phyloP scores from a whole-genome alignment of 176 grass and related monocot genomes.

The Elaeis guineensis region DNA sequence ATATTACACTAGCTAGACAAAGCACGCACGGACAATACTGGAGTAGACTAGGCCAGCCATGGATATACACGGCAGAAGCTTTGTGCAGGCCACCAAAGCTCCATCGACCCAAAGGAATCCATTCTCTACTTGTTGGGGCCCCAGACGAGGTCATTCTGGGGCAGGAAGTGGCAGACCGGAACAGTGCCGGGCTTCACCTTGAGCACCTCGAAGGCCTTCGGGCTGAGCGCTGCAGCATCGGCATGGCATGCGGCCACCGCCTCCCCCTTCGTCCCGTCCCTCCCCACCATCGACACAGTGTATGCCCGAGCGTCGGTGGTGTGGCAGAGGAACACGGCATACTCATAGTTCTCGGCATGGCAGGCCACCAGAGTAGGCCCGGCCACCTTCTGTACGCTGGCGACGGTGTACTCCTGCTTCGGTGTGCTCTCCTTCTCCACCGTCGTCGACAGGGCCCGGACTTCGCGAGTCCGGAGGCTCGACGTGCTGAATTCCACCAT shows the following conservation, averaged over 20 bases:
- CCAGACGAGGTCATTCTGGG: conserved; percentile 21
- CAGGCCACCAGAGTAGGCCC: conserved; percentile 2
- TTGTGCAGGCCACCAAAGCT: no score
- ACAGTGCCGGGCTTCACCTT: conserved; percentile 15
- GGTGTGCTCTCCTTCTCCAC: background rate
- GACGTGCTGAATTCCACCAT: conserved; percentile 1
- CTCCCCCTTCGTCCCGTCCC: conserved; percentile 1
- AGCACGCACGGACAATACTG: no score
- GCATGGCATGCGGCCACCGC: conserved; percentile 26
- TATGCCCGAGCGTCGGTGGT: conserved; percentile 7
- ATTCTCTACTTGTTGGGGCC: no score
- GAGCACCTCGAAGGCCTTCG: conserved; percentile 2
- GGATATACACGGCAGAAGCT: no score
- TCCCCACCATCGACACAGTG: background rate
- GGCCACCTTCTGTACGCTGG: background rate
- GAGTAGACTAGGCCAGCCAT: no score
- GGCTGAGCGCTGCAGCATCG: conserved; percentile 6
- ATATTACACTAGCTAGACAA: no score
- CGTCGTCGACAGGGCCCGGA: background rate
- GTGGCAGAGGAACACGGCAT: conserved; percentile 32
- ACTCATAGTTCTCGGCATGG: conserved; percentile 16
- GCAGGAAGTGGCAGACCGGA: conserved; percentile 31
- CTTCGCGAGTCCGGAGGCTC: background rate
- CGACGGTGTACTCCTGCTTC: conserved; percentile 22
- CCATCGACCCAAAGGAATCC: no score